A percentile compares a stretch with the other conserved stretches of the same genome.
Evolutionary conservation across 208 protist genomes (phyloP).

Genomic region (Acanthamoeba castellanii): DNA sequence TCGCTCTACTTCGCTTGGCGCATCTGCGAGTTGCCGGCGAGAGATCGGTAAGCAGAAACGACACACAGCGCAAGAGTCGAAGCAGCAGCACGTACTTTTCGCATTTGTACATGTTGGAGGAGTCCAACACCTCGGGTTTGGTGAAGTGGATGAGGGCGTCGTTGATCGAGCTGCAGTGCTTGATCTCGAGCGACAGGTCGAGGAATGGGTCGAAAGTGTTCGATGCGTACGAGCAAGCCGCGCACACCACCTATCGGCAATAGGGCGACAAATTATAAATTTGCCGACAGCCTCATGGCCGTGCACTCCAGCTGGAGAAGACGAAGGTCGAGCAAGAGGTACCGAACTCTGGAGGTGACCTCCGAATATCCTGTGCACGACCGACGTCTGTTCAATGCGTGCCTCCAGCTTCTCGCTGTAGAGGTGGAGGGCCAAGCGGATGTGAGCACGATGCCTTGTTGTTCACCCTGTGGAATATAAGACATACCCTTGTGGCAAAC

Average conservation of each 20-base stretch:
- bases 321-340: no score
- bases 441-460: background rate
- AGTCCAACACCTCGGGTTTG: constrained; percentile 86
- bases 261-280: no score
- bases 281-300: no score
- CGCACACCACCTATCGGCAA: constrained; percentile 85
- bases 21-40: constrained; percentile 77
- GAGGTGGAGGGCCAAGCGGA: background rate
- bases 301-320: no score
- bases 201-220: constrained; percentile 91
- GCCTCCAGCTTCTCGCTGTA: constrained; percentile 63
- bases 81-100: constrained; percentile 70
- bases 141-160: constrained; percentile 86
- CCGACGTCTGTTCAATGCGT: constrained; percentile 83
- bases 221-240: constrained; percentile 83
- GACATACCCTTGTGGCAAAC: constrained; percentile 58
- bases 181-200: constrained; percentile 90
- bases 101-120: constrained; percentile 90
- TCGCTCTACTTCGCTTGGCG: constrained; percentile 82
- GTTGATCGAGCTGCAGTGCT: constrained; percentile 77
- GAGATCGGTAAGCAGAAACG: background rate
- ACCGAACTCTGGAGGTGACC: constrained; percentile 84
- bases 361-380: constrained; percentile 88
- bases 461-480: background rate
- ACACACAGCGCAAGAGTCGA: background rate